Conservation (phyloP, 164 flowering plant species). For the Magnolia kwangsiensis region DNA sequence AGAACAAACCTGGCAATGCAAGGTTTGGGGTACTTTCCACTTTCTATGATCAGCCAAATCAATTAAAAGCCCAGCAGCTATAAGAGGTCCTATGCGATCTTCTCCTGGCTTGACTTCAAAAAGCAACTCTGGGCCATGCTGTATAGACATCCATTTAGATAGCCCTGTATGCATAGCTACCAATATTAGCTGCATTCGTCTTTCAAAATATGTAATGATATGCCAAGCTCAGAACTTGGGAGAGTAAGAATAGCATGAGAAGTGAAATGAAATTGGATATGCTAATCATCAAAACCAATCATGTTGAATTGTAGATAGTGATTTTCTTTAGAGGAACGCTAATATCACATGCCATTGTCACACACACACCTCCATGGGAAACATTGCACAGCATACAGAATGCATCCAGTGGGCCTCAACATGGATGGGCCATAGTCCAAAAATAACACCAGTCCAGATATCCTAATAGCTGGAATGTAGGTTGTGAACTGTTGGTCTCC, state of each 20-base stretch:
- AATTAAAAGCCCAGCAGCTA: slow-evolving; percentile 51
- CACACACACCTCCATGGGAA: too few species aligned
- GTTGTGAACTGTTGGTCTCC: too few species aligned
- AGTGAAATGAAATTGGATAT: not conserved
- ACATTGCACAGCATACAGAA: too few species aligned
- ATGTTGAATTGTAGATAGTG: not conserved
- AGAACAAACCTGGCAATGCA: slow-evolving; percentile 55
- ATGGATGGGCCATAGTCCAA: too few species aligned
- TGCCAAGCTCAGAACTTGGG: not conserved
- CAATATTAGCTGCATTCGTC: slow-evolving; percentile 10
- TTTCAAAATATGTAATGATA: not conserved
- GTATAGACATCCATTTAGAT: slow-evolving; percentile 59
- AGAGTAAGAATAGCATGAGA: not conserved
- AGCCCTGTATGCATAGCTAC: slow-evolving; percentile 24
- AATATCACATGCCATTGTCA: too few species aligned
- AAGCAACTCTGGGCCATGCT: slow-evolving; percentile 48
- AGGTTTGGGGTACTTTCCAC: slow-evolving; percentile 35
- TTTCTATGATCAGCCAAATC: slow-evolving; percentile 32
- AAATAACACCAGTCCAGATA: too few species aligned
- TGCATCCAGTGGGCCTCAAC: too few species aligned
- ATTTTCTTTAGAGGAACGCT: too few species aligned
- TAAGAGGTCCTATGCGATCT: slow-evolving; percentile 74
- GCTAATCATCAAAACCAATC: not conserved
- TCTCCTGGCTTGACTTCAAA: slow-evolving; percentile 48
- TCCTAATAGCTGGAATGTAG: too few species aligned